A percentile compares a stretch with the other conserved stretches of the same genome.
These are phyloP conservation scores for Schizochytrium sp. DNA, from an alignment of 108 stramenopile genomes.

Conservation along the genomic window DNA sequence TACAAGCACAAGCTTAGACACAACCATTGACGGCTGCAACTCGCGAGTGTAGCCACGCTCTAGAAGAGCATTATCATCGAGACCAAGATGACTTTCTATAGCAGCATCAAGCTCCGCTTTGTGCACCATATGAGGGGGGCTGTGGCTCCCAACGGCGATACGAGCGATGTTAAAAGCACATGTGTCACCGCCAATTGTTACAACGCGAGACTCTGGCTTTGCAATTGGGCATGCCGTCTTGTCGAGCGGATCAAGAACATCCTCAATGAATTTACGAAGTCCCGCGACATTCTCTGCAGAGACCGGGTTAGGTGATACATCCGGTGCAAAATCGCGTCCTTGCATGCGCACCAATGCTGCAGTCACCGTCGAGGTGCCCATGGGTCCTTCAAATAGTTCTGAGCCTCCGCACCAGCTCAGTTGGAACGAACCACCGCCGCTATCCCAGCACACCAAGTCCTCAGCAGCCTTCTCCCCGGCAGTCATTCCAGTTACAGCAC, in stretches of 20 bases:
- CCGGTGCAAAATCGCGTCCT: slow-evolving; percentile 7
- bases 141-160: not conserved
- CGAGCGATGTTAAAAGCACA: slow-evolving; percentile 50
- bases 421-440: slow-evolving; percentile 53
- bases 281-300: not conserved
- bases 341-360: slow-evolving; percentile 46
- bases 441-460: slow-evolving; percentile 47
- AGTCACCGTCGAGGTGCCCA: slow-evolving; percentile 39
- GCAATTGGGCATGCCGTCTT: slow-evolving; percentile 1
- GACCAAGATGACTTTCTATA: not conserved
- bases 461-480: not conserved
- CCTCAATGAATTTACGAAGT: not conserved
- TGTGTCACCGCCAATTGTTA: slow-evolving; percentile 44
- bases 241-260: not conserved
- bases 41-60: not conserved
- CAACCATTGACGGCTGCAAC: slow-evolving; percentile 38
- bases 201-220: not conserved
- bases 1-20: slow-evolving; percentile 22
- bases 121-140: not conserved
- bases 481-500: not conserved
- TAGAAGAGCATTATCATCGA: slow-evolving; percentile 15
- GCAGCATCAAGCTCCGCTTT: slow-evolving; percentile 6
- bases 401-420: not conserved
- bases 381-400: not conserved
- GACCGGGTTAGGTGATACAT: slow-evolving; percentile 40